Evolutionary conservation across 1,139 yeast genomes (phyloP), one percentile per base, ranked within the genome.

Genomic region (Kurtzmaniella quercitrusa): DNA sequence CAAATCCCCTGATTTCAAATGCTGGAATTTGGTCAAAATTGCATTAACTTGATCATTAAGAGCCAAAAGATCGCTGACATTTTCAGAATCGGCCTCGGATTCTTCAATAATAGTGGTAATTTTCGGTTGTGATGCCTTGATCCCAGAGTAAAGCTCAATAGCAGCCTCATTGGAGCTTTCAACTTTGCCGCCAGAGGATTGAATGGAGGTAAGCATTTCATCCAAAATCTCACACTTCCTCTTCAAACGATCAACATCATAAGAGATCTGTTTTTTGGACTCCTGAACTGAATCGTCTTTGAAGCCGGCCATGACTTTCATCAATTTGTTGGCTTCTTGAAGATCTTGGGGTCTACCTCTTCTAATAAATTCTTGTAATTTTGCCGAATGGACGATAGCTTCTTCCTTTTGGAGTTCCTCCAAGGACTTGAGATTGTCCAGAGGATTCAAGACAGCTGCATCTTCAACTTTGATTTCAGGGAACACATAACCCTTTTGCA

Each of bases 291-390:
- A 67, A 61, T 94, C 96, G 51, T 88, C 94, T 64, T 85, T 85
- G 69, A 88, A 93, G 2, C 99, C 99, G 9, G 98, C 96, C 97
- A 93, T 91, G 54, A 93, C 82, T 61, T 91, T 90, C 98, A 93
- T 94, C 62, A 93, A 76, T 55, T 86, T 87, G 63, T 93, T 93
- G 34, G 99, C 99, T 63, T 93, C 98, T 57, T 86, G 90, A 59
- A 93, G 77, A 65, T 93, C 99, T 51, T 85, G 88, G 2, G 98
- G 98, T 62, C 89, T 86, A 27, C 98, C 98, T 58, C 98, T 79
- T 66, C 98, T 83, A 51, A 93, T 86, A 51, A 93, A 75, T 62
- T 94, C 98, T 66, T 94, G 98, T 51, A 93, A 76, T 66, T 94
- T 94, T 15, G 98, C 98, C 51, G 89, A 80, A 58, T 91, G 96